These are phyloP conservation scores for Chlorokybus atmophyticus DNA, from an alignment of 139 green algal species.

Conservation along the genomic window DNA sequence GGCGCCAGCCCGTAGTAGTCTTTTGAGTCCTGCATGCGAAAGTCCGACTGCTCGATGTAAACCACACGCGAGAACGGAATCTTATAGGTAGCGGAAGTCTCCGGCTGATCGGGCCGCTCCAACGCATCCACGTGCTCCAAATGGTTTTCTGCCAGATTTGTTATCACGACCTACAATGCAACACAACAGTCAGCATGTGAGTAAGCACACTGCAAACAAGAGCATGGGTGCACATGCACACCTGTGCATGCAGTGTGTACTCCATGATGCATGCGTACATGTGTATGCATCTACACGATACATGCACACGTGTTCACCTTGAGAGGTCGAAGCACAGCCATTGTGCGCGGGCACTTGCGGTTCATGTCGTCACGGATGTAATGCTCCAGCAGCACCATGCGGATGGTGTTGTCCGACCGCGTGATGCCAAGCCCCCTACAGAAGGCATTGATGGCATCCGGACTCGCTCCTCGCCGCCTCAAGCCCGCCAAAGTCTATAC, in stretches of 20 bases:
- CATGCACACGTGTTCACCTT: conserved; percentile 44
- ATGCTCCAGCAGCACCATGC: conserved; percentile 79
- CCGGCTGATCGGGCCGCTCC: conserved; percentile 3
- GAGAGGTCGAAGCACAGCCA: conserved; percentile 82
- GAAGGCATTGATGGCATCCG: conserved; percentile 86
- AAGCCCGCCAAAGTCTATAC: conserved; percentile 86
- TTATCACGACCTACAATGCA: conserved; percentile 60
- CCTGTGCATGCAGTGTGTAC: no score
- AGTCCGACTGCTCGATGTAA: conserved; percentile 92
- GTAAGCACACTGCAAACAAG: no score
- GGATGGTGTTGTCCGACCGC: conserved; percentile 60
- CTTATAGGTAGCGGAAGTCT: conserved; percentile 5
- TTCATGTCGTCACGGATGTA: conserved; percentile 66
- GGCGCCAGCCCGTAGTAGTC: conserved; percentile 91
- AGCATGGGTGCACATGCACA: no score
- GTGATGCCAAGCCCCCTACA: conserved; percentile 49
- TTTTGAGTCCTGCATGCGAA: conserved; percentile 71
- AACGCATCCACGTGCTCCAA: conserved; percentile 17
- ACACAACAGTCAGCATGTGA: no score
- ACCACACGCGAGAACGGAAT: conserved; percentile 66
- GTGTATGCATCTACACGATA: no score
- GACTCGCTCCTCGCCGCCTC: conserved; percentile 65
- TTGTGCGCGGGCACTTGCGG: conserved; percentile 42
- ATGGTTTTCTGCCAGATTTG: conserved; percentile 23
- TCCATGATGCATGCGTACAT: no score